Conservation (phyloP, 352 stramenopile species). For the Halophytophthora polymorphica region DNA sequence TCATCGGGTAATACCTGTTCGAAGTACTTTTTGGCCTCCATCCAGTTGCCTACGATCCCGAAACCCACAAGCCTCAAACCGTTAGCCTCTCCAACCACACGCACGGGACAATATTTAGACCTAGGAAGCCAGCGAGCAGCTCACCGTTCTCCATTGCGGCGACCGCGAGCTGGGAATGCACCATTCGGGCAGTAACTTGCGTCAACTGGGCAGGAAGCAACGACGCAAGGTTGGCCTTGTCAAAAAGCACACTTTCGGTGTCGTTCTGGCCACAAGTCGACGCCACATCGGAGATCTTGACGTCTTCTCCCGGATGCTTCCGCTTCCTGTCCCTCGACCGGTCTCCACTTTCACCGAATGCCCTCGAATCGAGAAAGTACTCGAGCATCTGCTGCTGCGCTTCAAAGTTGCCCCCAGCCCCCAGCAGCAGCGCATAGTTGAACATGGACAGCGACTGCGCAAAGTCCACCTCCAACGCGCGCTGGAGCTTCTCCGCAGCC, state of each 20-base stretch:
- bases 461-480: conserved; percentile 56
- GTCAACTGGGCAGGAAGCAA: conserved; percentile 21
- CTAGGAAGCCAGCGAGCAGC: not conserved
- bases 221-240: conserved; percentile 3
- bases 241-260: conserved; percentile 15
- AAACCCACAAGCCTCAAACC: not conserved
- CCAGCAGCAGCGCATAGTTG: conserved; percentile 70
- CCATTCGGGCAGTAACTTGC: conserved; percentile 14
- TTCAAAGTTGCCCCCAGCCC: conserved; percentile 36
- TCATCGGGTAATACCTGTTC: conserved; percentile 18
- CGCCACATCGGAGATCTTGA: not conserved
- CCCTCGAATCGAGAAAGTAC: conserved; percentile 26
- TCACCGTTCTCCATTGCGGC: conserved; percentile 47
- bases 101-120: not conserved
- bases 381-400: conserved; percentile 64
- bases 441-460: conserved; percentile 45
- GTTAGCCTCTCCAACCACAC: conserved; percentile 3
- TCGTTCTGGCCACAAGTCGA: not conserved
- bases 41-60: conserved; percentile 24
- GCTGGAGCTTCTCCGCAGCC: conserved; percentile 44
- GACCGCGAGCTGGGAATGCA: conserved; percentile 32
- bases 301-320: not conserved
- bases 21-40: conserved; percentile 40
- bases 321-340: conserved; percentile 11
- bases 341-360: not conserved